Base-by-base conservation (phyloP, 495 filamentous ascomycete species). In the Penicillium longicatenatum region DNA sequence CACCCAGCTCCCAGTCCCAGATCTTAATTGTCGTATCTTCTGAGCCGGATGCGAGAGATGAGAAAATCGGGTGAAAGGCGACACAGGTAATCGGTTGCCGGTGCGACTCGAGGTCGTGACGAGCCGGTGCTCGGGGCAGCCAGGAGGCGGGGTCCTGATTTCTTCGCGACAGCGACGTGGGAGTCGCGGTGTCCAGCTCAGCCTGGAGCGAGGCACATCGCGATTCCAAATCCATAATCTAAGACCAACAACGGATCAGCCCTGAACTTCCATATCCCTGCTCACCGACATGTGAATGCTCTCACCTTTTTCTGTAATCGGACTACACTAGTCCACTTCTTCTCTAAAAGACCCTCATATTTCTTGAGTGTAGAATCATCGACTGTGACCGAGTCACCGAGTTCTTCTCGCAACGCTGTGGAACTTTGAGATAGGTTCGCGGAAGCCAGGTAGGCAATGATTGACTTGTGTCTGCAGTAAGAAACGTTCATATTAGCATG, bases 1-100 rank as follows among this genome's bases (percentile, higher is more conserved):
- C 93, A 20, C 94, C 94, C 17, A 96, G 76, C 63, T 98, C 94
- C 91, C 92, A 97, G 66, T 97, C 94, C 94, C 94, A 98, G 50
- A 98, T 92, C 69, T 98, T 98, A 68, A 98, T 83, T 21, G 91
- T 97, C 20, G 84, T 86, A 70, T 98, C 93, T 71, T 97, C 94
- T 37, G 93, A 96, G 17, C 91, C 94, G 1, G 92, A 94, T 14
- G 94, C 94, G 11, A 98, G 78, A 1, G 90, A 91, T 19, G 92
- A 92, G 69, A 96, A 97, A 53, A 94, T 79, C 0, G 94, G 93
- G 70, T 98, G 94, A 73, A 98, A 98, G 4, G 94, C 94, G 50
- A 98, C 85, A 62, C 89, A 93, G 33, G 88, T 96, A 43, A 98
- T 82, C 19, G 89, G 85, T 17, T 81, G 74, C 55, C 93, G 85